Base-by-base conservation (phyloP, 192 early-diverging fungal species). In the Mortierella hygrophila region DNA sequence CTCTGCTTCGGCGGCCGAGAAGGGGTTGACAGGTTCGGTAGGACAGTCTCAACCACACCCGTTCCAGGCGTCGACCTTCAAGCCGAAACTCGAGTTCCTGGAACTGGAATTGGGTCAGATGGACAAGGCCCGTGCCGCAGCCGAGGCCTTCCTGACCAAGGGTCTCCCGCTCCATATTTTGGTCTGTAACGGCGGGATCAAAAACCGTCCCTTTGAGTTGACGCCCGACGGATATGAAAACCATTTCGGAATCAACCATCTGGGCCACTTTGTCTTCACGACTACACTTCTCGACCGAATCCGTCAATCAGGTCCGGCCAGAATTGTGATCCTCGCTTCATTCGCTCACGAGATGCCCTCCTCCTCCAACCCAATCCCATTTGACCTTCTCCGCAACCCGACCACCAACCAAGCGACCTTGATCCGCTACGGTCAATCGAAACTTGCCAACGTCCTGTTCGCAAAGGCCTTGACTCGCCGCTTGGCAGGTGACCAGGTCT, bases 391-490 rank as follows among this genome's bases (percentile, higher is more conserved):
- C 29, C 47, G 76, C 38, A 29, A 37, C 6, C 70, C 81, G n/a
- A 63, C 72, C 3, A 35, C 68, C 5, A 46, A 70, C 10, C 75
- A 70, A 21, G 32, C 18, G 9, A 40, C 35, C 32, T 41, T 57
- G 16, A 75, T 37, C 15, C 72, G 37, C 11, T 91, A 91, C 72
- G 90, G 90, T 0, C 90, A 91, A 54, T 91, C 90, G 20, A 91
- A 90, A 47, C 80, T 91, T 15, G 89, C 90, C 23, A 91, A 91
- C 70, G 54, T 91, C n/a, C 78, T 91, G 18, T 90, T 91, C 70
- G 72, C 84, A 11, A 72, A 74, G 11, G 79, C 70, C 5, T 32
- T 84, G 37, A 81, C 82, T 32, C 79, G 68, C 3, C 81, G 81
- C 6, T 26, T 57, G 38, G 81, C 46, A 15, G 41, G 74, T 20